Evolutionary conservation across 1,284 basidiomycete genomes (phyloP), one percentile per base, ranked within the genome.

Genomic region (Puccinia horiana): DNA sequence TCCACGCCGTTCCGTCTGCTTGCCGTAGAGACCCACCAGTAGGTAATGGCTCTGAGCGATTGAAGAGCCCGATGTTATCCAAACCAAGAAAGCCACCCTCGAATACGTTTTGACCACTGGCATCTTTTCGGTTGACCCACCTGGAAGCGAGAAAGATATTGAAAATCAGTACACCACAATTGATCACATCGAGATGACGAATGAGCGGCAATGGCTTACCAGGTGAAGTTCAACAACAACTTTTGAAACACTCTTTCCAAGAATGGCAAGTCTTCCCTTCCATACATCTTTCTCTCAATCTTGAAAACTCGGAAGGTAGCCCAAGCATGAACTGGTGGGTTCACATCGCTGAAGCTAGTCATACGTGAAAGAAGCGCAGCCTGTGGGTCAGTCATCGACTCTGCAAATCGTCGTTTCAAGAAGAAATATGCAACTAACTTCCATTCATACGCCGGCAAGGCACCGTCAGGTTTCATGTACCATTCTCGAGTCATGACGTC

Each of bases 101-200:
- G 86, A 99, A 99, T 52, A 99, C 94, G 86, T 96, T 96, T 88
- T 94, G 92, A 37, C 96, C 96, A 32, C 91, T 94, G 80, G 92
- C 90, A 86, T 99, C 96, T 87, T 99, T 99, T 79, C 96, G 92
- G 88, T 99, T 99, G 52, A 98, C 96, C 96, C 96, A 99, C 92
- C 92, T 93, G 82, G 47, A 8, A 65, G 42, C 42, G 42, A 47
- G 23, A 29, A 47, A 29, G 47, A 63, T 26, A 23, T 29, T 11
- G 1, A 47, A 29, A 20, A 69, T 69, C 42, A 47, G n/a, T 8
- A 69, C 42, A 23, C 42, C 12, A 47, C n/a, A 26, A 69, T 44
- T 3, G n/a, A 75, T 35, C 47, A 58, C 9, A 42, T 58, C 29
- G n/a, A 74, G 58, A 74, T 47, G 58, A 47, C 40, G 2, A 8